A percentile compares a stretch with the other conserved stretches of the same genome.
Evolutionary conservation across 352 stramenopile species (phyloP).

Genomic region (Globisporangium takayamanum): DNA sequence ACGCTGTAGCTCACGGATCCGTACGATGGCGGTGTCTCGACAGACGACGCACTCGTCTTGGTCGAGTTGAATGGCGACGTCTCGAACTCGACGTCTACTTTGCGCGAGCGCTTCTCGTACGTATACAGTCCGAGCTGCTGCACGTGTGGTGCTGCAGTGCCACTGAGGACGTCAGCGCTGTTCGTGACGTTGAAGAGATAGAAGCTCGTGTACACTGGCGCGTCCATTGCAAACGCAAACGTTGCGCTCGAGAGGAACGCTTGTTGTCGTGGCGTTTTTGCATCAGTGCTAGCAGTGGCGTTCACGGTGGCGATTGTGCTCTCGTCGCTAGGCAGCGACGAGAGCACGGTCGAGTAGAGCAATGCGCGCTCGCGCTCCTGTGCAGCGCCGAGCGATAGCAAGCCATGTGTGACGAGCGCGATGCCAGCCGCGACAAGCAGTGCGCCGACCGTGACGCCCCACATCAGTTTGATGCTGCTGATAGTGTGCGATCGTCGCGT

Average conservation of each 20-base stretch:
- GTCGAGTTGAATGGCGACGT: slow-evolving; percentile 8
- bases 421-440: slow-evolving; percentile 18
- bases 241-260: slow-evolving; percentile 20
- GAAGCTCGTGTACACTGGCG: slow-evolving; percentile 43
- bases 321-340: neutral
- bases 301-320: neutral
- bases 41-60: neutral
- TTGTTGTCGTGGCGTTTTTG: neutral
- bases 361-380: slow-evolving; percentile 3
- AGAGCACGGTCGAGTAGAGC: slow-evolving; percentile 9
- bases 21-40: slow-evolving; percentile 15
- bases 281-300: slow-evolving; percentile 1
- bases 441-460: slow-evolving; percentile 17
- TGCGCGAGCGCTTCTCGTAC: slow-evolving; percentile 57
- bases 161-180: slow-evolving; percentile 25
- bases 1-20: slow-evolving; percentile 49
- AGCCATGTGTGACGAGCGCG: slow-evolving; percentile 19
- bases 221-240: slow-evolving; percentile 44
- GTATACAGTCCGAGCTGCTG: slow-evolving; percentile 56
- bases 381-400: slow-evolving; percentile 19
- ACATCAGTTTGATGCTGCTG: slow-evolving; percentile 9
- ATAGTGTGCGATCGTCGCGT: neutral
- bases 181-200: slow-evolving; percentile 78
- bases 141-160: slow-evolving; percentile 21
- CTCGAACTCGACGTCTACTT: slow-evolving; percentile 45